These are phyloP conservation scores for Ophiostoma ips DNA, from an alignment of 2,329 filamentous ascomycete species.

Conservation along the genomic window DNA sequence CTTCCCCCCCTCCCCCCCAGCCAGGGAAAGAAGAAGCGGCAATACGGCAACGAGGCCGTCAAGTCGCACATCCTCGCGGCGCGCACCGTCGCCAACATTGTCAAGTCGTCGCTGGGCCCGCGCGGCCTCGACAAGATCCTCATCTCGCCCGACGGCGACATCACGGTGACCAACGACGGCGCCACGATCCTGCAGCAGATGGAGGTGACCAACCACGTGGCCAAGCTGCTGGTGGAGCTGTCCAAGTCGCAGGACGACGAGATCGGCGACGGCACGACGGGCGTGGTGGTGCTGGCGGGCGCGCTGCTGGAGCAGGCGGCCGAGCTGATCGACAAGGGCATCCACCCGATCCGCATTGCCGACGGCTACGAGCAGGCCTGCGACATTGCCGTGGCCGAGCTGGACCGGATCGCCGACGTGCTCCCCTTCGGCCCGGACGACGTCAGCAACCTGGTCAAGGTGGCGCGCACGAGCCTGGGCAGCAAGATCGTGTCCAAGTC, in stretches of 20 bases:
- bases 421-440: conserved; percentile 73
- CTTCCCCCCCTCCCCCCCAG: no score
- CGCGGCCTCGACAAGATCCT: conserved; percentile 97
- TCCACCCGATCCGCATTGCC: conserved; percentile 95
- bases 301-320: conserved; percentile 92
- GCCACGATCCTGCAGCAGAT: conserved; percentile 96
- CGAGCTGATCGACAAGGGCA: conserved; percentile 98
- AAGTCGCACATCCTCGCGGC: conserved; percentile 97
- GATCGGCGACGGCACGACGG: conserved; percentile 95
- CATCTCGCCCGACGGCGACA: conserved; percentile 96
- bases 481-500: conserved; percentile 99
- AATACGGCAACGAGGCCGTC: conserved; percentile 91
- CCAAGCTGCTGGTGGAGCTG: conserved; percentile 89
- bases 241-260: conserved; percentile 98
- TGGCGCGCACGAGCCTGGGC: conserved; percentile 87
- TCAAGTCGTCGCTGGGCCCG: conserved; percentile 92
- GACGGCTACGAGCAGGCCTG: conserved; percentile 97
- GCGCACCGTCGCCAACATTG: conserved; percentile 88
- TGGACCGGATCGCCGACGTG: conserved; percentile 84
- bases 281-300: conserved; percentile 90
- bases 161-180: conserved; percentile 97
- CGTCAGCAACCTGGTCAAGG: conserved; percentile 78
- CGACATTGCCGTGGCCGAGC: conserved; percentile 83
- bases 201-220: conserved; percentile 98
- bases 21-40: conserved; percentile 94